Conservation (phyloP, 164 flowering plant species). For the Umbilicus rupestris region DNA sequence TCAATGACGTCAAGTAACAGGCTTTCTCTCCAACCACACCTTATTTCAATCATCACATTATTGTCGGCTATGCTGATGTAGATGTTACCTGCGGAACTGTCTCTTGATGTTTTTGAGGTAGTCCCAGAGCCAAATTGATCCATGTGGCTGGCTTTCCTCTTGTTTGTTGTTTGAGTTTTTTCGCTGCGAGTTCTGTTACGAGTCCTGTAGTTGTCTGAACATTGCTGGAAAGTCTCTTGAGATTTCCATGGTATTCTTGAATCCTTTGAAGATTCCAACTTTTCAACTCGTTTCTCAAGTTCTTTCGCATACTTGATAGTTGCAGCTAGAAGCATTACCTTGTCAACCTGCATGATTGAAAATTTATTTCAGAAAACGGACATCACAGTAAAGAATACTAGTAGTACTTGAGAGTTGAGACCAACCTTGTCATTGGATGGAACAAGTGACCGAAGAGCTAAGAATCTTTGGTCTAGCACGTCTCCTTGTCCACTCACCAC, state of each 20-base stretch:
- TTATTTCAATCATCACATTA: slow-evolving; percentile 44
- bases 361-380: not conserved
- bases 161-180: slow-evolving; percentile 27
- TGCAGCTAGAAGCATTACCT: slow-evolving; percentile 53
- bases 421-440: slow-evolving; percentile 67
- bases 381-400: too few relatives aligned
- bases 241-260: slow-evolving; percentile 27
- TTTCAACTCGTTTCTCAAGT: slow-evolving; percentile 66
- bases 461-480: slow-evolving; percentile 38
- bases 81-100: slow-evolving; percentile 22
- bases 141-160: slow-evolving; percentile 55
- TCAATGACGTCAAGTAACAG: slow-evolving; percentile 62
- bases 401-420: not conserved
- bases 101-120: slow-evolving; percentile 20
- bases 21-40: slow-evolving; percentile 62
- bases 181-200: slow-evolving; percentile 12
- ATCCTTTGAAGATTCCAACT: slow-evolving; percentile 51
- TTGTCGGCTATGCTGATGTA: slow-evolving; percentile 28
- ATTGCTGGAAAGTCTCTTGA: slow-evolving; percentile 47
- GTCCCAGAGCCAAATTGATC: slow-evolving; percentile 22
- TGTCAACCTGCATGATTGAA: slow-evolving; percentile 51
- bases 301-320: slow-evolving; percentile 64
- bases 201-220: slow-evolving; percentile 69
- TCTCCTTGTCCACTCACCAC: too few relatives aligned
- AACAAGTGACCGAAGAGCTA: slow-evolving; percentile 49